Evolutionary conservation across 2,329 filamentous ascomycete species (phyloP).

Genomic region (Blastomyces gilchristii): DNA sequence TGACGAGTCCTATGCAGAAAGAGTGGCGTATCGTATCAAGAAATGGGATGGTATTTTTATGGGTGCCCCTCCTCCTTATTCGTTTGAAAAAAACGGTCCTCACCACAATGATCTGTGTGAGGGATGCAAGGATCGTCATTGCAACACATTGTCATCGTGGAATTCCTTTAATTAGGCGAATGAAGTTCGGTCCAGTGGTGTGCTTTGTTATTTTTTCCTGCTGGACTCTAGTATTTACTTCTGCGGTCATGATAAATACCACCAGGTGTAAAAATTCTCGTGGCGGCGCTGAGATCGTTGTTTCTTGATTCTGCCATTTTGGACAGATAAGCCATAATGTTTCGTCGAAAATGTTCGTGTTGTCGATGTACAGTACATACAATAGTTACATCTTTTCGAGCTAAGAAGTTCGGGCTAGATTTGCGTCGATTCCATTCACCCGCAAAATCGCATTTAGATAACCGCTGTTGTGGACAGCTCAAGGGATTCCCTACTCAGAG

Average conservation of each 20-base stretch:
- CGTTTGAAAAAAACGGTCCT: slow-evolving; percentile 18
- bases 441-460: no score
- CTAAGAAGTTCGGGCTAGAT: no score
- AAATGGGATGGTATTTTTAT: slow-evolving; percentile 31
- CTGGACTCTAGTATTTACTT: neutral
- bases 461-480: no score
- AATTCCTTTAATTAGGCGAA: neutral
- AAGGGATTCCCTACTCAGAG: no score
- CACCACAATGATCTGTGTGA: slow-evolving; percentile 24
- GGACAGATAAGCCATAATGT: no score
- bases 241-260: neutral
- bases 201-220: neutral
- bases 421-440: no score
- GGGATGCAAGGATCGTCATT: slow-evolving; percentile 26
- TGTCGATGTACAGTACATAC: no score
- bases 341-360: no score
- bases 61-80: slow-evolving; percentile 15
- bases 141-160: neutral
- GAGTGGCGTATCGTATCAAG: slow-evolving; percentile 36
- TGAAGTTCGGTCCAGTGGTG: neutral
- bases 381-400: neutral
- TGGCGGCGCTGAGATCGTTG: neutral
- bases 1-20: slow-evolving; percentile 34
- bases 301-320: neutral
- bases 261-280: neutral